A percentile compares a stretch with the other conserved stretches of the same genome.
phyloP scores from a whole-genome alignment of 306 rosid genomes.

The Sophora flavescens region DNA sequence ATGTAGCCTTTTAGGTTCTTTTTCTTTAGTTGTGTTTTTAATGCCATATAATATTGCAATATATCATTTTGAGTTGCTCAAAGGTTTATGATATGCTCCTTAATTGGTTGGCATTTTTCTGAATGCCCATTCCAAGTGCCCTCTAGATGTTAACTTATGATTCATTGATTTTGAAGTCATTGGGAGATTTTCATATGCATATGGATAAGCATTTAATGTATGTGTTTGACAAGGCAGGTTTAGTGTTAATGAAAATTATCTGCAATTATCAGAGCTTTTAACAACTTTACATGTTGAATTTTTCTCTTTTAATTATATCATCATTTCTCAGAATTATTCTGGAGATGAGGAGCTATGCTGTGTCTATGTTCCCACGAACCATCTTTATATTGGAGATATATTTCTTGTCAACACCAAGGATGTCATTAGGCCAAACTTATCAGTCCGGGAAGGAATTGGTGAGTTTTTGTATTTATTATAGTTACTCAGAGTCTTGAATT shows the following conservation, averaged over 20 bases:
- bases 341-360: slow-evolving; percentile 96
- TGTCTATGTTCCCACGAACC: slow-evolving; percentile 98
- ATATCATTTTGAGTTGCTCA: slow-evolving; percentile 6
- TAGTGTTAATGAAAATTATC: slow-evolving; percentile 36
- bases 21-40: slow-evolving; percentile 19
- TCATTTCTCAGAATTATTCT: slow-evolving; percentile 72
- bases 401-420: slow-evolving; percentile 83
- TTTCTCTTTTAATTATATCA: slow-evolving; percentile 25
- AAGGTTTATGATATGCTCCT: background rate
- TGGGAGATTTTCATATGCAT: background rate
- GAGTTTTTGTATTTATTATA: slow-evolving; percentile 49
- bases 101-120: slow-evolving; percentile 32
- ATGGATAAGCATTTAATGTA: slow-evolving; percentile 6
- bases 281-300: slow-evolving; percentile 27
- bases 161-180: slow-evolving; percentile 9
- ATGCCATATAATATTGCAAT: slow-evolving; percentile 1
- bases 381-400: slow-evolving; percentile 94
- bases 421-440: slow-evolving; percentile 90
- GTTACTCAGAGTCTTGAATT: slow-evolving; percentile 28
- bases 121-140: slow-evolving; percentile 30
- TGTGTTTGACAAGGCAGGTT: slow-evolving; percentile 14
- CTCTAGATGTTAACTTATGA: slow-evolving; percentile 24
- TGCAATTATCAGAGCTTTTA: slow-evolving; percentile 11
- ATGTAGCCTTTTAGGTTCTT: slow-evolving; percentile 25
- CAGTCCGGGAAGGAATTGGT: slow-evolving; percentile 99